phyloP scores from a whole-genome alignment of 163 green algal species.

The Coccomyxa subellipsoidea region DNA sequence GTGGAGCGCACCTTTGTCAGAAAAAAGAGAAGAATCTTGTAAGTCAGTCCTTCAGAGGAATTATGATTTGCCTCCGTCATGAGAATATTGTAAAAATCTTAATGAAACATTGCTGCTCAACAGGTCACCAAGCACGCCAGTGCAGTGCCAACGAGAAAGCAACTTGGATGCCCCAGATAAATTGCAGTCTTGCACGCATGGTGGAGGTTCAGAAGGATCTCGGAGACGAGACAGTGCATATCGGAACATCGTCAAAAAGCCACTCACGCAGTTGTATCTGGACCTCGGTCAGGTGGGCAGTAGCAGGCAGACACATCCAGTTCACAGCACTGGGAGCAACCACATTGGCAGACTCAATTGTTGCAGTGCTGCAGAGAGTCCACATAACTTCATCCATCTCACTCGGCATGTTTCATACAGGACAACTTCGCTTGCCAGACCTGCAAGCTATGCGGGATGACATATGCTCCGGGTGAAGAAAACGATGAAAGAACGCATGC shows the following conservation, averaged over 20 bases:
- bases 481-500: conserved; percentile 52
- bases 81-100: not conserved
- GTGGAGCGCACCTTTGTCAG: not conserved
- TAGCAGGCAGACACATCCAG: too few relatives aligned
- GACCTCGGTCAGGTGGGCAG: conserved; percentile 21
- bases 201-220: not conserved
- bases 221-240: not conserved
- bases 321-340: too few relatives aligned
- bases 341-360: too few relatives aligned
- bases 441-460: conserved; percentile 53
- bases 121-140: not conserved
- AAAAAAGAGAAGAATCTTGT: not conserved
- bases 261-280: conserved; percentile 25
- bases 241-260: not conserved
- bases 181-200: not conserved
- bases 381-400: too few relatives aligned
- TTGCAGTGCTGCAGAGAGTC: too few relatives aligned
- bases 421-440: conserved; percentile 17
- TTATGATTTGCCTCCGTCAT: not conserved
- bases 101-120: not conserved
- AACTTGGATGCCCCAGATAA: not conserved
- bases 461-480: conserved; percentile 50
- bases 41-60: not conserved
- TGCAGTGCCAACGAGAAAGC: not conserved
- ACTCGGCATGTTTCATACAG: conserved; percentile 24